Base-by-base conservation (phyloP, 208 protist species). In the Trichomonas vaginalis region DNA sequence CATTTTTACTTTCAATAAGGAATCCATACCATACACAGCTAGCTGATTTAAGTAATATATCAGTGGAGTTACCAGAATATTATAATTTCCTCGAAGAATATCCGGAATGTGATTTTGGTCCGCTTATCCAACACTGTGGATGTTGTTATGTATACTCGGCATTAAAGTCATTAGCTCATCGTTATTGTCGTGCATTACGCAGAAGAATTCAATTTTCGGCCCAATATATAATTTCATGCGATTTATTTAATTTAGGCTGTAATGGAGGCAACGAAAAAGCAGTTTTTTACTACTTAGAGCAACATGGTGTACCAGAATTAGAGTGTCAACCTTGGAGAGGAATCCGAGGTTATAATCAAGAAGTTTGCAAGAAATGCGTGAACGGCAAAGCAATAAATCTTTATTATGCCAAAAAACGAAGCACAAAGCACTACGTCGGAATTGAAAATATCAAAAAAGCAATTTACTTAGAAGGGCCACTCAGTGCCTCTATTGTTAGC, bases 381-480 rank as follows among this genome's bases (percentile, higher is more conserved):
- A 92, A 92, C 37, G 40, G 9, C 14, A 88, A 47, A 45, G 47
- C 23, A 27, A 51, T 92, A 8, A 92, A 92, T 39, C 23, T 51
- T 0, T 92, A 92, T 27, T 32, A 51, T 14, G 86, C 86, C 15
- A 45, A 48, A 21, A 48, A 92, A 48, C 45, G 40, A 51, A 92
- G 86, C 17, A 92, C 86, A 39, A 51, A 23, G 10, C 86, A 92
- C 17, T 92, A 92, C 51, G 8, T 35, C 27, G 86, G 86, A 48
- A 51, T 92, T 39, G 45, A 92, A 39, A 45, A 92, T 39, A 92
- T 92, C 51, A 92, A 92, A 92, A 92, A 92, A 51, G 86, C 45
- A 35, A 48, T 92, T 51, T 35, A 39, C 6, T 14, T 92, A 2
- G 86, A 92, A 48, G 86, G 86, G 8, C 86, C 86, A 40, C 17